A percentile compares a stretch with the other conserved stretches of the same genome.
Evolutionary conservation across 2,329 filamentous ascomycete species (phyloP).

Genomic region (Cyphellophora europaea): DNA sequence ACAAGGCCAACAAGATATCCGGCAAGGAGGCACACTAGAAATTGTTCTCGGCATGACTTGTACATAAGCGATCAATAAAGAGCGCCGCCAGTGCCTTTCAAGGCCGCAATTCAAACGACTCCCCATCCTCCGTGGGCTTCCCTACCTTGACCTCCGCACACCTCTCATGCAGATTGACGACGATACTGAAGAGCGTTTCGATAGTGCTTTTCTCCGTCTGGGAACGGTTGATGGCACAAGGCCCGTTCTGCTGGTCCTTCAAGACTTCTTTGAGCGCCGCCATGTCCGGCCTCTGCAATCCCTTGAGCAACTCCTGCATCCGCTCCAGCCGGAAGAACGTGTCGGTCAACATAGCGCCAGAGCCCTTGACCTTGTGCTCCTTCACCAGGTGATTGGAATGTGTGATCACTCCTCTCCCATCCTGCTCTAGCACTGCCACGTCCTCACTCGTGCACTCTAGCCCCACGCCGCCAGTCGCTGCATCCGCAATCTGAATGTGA

Average conservation of each 20-base stretch:
- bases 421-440: constrained; percentile 17
- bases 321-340: constrained; percentile 22
- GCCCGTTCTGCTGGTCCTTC: constrained; percentile 24
- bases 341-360: constrained; percentile 13
- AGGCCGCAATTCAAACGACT: constrained; percentile 20
- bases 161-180: constrained; percentile 28
- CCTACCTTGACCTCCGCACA: constrained; percentile 25
- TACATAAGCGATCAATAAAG: constrained; percentile 1
- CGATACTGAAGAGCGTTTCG: constrained; percentile 29
- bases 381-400: constrained; percentile 39
- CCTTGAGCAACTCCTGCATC: constrained; percentile 21
- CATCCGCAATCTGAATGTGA: constrained; percentile 46
- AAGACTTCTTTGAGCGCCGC: constrained; percentile 21
- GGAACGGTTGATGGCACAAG: constrained; percentile 25
- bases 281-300: constrained; percentile 10
- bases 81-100: constrained; percentile 5
- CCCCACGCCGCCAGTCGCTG: constrained; percentile 32
- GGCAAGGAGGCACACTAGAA: constrained; percentile 15
- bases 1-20: constrained; percentile 28
- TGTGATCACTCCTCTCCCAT: constrained; percentile 21
- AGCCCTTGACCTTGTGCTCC: constrained; percentile 12
- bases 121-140: constrained; percentile 22
- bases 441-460: constrained; percentile 37
- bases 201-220: constrained; percentile 19
- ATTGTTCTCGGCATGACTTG: background rate